These are phyloP conservation scores for Eimeria praecox DNA, from an alignment of 169 alveolate genomes.

Conservation along the genomic window DNA sequence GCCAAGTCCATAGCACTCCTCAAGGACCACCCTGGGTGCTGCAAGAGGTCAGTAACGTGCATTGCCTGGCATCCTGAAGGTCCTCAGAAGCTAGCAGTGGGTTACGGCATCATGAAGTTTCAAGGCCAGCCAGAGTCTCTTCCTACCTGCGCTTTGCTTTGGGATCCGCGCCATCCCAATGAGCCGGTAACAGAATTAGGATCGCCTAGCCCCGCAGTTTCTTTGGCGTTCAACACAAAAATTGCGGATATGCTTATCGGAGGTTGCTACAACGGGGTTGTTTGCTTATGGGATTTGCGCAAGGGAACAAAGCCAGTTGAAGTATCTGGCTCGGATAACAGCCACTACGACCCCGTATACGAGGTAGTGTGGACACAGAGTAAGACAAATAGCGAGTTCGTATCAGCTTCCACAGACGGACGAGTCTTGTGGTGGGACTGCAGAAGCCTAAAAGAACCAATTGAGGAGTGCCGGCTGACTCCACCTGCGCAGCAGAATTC, in stretches of 20 bases:
- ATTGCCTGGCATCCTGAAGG: slow-evolving; percentile 96
- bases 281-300: slow-evolving; percentile 92
- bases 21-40: slow-evolving; percentile 88
- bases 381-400: slow-evolving; percentile 94
- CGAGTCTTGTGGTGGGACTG: slow-evolving; percentile 95
- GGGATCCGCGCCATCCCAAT: slow-evolving; percentile 95
- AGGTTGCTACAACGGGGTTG: slow-evolving; percentile 95
- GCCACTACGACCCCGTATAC: slow-evolving; percentile 96
- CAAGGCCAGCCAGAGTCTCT: slow-evolving; percentile 95
- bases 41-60: slow-evolving; percentile 91
- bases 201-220: slow-evolving; percentile 86
- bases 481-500: slow-evolving; percentile 75
- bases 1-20: slow-evolving; percentile 62
- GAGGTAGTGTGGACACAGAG: slow-evolving; percentile 95
- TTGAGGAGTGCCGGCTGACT: slow-evolving; percentile 86
- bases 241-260: slow-evolving; percentile 93
- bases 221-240: slow-evolving; percentile 92
- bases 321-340: slow-evolving; percentile 90
- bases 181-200: slow-evolving; percentile 86
- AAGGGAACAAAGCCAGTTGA: slow-evolving; percentile 91
- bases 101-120: slow-evolving; percentile 92
- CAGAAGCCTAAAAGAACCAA: slow-evolving; percentile 90
- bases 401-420: slow-evolving; percentile 95
- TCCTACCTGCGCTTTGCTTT: slow-evolving; percentile 92
- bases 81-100: slow-evolving; percentile 91